A percentile compares a stretch with the other conserved stretches of the same genome.
These are phyloP conservation scores for Talaromyces sp. DNA, from an alignment of 2,329 filamentous ascomycete genomes.

Conservation along the genomic window DNA sequence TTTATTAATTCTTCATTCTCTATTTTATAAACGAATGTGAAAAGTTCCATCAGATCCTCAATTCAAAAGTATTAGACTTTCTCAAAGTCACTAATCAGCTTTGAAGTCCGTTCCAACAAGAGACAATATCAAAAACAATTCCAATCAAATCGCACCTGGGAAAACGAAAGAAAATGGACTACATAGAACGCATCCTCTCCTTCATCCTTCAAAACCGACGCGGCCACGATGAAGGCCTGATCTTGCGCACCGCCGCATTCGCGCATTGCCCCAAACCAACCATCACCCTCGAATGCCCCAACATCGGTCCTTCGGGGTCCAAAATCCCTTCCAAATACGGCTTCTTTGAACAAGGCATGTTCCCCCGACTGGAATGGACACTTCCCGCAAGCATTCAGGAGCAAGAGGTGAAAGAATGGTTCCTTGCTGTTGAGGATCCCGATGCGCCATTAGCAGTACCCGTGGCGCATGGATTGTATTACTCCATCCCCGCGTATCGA, in stretches of 20 bases:
- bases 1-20: not conserved
- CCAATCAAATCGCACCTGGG: too few species aligned
- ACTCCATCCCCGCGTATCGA: constrained; percentile 34
- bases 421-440: constrained; percentile 22
- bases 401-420: constrained; percentile 12
- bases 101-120: not conserved
- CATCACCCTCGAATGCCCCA: constrained; percentile 11
- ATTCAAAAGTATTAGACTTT: not conserved
- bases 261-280: constrained; percentile 4
- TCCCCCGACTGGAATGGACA: constrained; percentile 11
- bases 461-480: constrained; percentile 21
- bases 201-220: not conserved
- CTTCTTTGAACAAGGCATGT: not conserved
- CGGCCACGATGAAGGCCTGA: constrained; percentile 10
- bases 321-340: constrained; percentile 6
- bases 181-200: constrained; percentile 5
- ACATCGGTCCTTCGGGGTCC: constrained; percentile 12
- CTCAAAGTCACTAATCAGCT: too few species aligned
- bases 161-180: not conserved
- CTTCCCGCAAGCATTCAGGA: not conserved
- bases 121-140: not conserved
- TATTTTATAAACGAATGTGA: not conserved
- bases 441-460: constrained; percentile 21
- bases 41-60: not conserved
- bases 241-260: constrained; percentile 10